Evolutionary conservation across 495 filamentous ascomycete species (phyloP), one percentile per base, ranked within the genome.

Genomic region (Aspergillus egyptiacus): DNA sequence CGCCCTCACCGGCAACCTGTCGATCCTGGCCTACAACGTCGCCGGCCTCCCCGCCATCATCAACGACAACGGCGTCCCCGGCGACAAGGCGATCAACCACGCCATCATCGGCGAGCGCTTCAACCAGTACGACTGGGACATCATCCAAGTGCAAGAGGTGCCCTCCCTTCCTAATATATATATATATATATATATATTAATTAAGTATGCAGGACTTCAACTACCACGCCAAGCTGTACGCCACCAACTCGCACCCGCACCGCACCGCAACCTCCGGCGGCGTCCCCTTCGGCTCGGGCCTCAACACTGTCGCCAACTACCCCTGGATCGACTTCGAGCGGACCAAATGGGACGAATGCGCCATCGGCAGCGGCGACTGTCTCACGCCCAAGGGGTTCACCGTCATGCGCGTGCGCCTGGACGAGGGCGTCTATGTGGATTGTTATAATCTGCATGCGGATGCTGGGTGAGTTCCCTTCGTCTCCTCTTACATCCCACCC

Each of bases 331-430:
- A 75, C 56, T 78, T 81, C 56, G 61, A 66, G 31, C 77, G 80
- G 6, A 63, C 67, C 20, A 78, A 79, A 41, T 85, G 82, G 82
- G 57, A 64, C 14, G 69, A 52, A 0, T 85, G 81, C 62, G 76
- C 71, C 27, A 62, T 77, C 59, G 71, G 68, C 0, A 76, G 72
- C 3, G 72, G 68, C 3, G 81, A 85, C 53, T 85, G 82, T 54
- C 58, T 83, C 31, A 83, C 80, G 7, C 81, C 80, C 10, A 85
- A 85, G 59, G 82, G 81, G 3, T 82, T 80, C 54, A 80, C 79
- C 0, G 77, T 77, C 39, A 82, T 82, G 79, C 72, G 78, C 6
- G 59, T 70, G 27, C 54, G 65, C 22, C 37, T 78, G 22, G 67
- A 66, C 6, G 67, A 66, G 0, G 72, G 68, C 10, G 66, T 75